phyloP scores from a whole-genome alignment of 306 rosid species.

The Sechiopsis laciniata region DNA sequence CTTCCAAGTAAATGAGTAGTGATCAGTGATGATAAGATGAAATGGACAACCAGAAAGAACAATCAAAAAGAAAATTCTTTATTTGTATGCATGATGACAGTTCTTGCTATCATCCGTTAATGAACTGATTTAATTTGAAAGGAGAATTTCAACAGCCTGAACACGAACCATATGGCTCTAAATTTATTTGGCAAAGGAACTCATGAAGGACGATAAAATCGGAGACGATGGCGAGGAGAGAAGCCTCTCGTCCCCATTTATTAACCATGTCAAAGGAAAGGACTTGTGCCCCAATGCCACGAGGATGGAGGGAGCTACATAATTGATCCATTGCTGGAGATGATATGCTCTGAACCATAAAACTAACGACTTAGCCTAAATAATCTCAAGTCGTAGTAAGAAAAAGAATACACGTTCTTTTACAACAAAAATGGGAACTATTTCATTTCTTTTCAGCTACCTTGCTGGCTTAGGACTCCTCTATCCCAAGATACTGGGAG shows the following conservation, averaged over 20 bases:
- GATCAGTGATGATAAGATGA: background rate
- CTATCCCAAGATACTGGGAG: slow-evolving; percentile 63
- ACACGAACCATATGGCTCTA: slow-evolving; percentile 4
- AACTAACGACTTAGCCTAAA: slow-evolving; percentile 25
- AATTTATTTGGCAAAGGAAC: slow-evolving; percentile 18
- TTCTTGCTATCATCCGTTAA: slow-evolving; percentile 6
- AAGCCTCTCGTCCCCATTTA: slow-evolving; percentile 5
- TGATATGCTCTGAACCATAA: slow-evolving; percentile 30
- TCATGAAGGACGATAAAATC: background rate
- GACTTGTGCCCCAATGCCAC: slow-evolving; percentile 2
- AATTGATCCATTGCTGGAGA: slow-evolving; percentile 17
- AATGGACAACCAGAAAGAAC: slow-evolving; percentile 11
- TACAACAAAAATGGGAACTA: too few species aligned
- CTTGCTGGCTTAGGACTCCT: slow-evolving; percentile 41
- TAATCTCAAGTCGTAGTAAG: slow-evolving; percentile 22
- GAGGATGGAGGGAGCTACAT: slow-evolving; percentile 3
- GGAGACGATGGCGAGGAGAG: background rate
- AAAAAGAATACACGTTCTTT: slow-evolving; percentile 23
- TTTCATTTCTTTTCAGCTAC: slow-evolving; percentile 30
- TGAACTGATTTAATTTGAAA: background rate
- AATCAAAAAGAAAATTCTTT: background rate
- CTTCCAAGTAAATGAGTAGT: background rate
- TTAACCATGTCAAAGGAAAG: slow-evolving; percentile 3
- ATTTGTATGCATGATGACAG: slow-evolving; percentile 10
- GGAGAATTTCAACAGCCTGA: slow-evolving; percentile 2